Evolutionary conservation across 1,139 yeast species (phyloP), one percentile per base, ranked within the genome.

Genomic region (Zygoascus sp.): DNA sequence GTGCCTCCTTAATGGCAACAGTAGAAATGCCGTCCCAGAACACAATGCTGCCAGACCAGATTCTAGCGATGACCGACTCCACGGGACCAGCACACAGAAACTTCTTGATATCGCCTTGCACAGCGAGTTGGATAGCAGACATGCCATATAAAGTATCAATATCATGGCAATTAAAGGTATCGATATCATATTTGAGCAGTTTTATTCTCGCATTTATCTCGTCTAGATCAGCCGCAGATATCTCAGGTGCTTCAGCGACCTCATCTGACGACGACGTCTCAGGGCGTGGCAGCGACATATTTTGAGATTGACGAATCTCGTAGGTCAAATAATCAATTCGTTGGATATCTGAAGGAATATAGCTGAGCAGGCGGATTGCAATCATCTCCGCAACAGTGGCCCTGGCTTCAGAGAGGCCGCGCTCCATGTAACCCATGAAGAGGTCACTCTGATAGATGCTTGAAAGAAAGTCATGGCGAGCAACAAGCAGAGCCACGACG

Each of bases 31-130:
- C 55, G 37, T 60, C 58, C 68, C 67, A 64, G 41, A 61, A 63
- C 41, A 64, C 65, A 39, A 64, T 62, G 10, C 58, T 54, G 10
- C 68, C 68, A 15, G 55, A 56, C 68, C 68, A 64, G 15, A 64
- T 59, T 6, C 62, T 53, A n/a, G 50, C 47, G 25, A 63, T 48
- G 7, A 62, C 52, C 9, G 59, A 50, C 45, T 60, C 61, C 10
- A 62, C 59, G 1, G 62, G 54, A 2, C 56, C 56, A 2, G 65
- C 54, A 15, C 59, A 47, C 15, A 62, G 50, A 40, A 62, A 62
- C 40, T 57, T 58, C 36, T 57, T 52, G 7, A 64, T 63, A 16
- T 52, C 56, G 25, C 58, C 56, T 16, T 58, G 46, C 3, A 63
- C 60, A 3, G 66, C 66, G 11, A 62, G 46, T 34, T 62, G 65